These are phyloP conservation scores for Tetraselmis chui DNA, from an alignment of 139 green algal genomes.

Conservation along the genomic window DNA sequence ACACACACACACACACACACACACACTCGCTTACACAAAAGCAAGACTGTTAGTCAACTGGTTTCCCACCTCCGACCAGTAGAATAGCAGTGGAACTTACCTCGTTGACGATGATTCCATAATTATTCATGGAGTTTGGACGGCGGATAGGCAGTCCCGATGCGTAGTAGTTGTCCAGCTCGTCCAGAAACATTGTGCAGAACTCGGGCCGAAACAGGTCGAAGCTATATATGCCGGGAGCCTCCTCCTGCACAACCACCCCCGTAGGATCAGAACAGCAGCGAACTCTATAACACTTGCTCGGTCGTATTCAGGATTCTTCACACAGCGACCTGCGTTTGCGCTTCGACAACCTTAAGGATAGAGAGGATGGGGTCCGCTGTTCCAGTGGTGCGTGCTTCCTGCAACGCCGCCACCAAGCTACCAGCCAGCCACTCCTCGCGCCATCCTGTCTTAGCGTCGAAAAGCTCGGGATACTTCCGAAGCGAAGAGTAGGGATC, in stretches of 20 bases:
- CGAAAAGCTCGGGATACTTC: neutral
- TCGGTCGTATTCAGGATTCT: too few species aligned
- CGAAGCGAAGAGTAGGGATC: neutral
- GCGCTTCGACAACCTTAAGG: too few species aligned
- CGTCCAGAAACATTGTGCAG: conserved; percentile 13
- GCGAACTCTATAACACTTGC: too few species aligned
- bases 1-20: too few species aligned
- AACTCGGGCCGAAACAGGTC: conserved; percentile 1
- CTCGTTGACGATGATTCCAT: conserved; percentile 18
- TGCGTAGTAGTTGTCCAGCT: conserved; percentile 12
- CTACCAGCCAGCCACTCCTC: neutral
- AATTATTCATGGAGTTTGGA: conserved; percentile 18
- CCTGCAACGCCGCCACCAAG: neutral
- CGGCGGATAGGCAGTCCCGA: conserved; percentile 8
- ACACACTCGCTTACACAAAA: too few species aligned
- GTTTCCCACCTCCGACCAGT: too few species aligned
- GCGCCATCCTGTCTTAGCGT: neutral
- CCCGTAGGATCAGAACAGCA: too few species aligned
- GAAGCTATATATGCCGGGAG: conserved; percentile 1
- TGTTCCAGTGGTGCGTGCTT: too few species aligned
- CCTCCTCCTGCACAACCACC: neutral
- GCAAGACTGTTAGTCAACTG: too few species aligned
- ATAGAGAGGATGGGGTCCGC: too few species aligned
- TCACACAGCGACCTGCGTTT: too few species aligned
- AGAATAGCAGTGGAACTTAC: too few species aligned